Base-by-base conservation (phyloP, 176 grass and related monocot species). In the Carex parvula region DNA sequence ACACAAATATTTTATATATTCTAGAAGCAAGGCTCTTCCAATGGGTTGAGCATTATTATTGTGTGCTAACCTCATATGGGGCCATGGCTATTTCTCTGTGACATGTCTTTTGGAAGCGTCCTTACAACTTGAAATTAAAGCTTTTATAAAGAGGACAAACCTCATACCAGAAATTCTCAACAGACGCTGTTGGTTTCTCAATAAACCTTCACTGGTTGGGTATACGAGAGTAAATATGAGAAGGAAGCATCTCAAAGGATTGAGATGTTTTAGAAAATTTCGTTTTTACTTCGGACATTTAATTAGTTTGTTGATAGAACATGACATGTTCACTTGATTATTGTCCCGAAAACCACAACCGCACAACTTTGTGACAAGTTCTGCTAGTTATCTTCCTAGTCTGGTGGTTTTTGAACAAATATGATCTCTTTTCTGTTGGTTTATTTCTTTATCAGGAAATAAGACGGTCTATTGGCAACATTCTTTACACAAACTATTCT, bases 1-100 rank as follows among this genome's bases (percentile, higher is more conserved):
- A 8, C 18, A 8, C 21, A 29, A 54, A 64, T 63, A 60, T 60
- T 37, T 60, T 12, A 24, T 24, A 24, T 64, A 68, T 76, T 63
- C 14, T 63, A 78, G 6, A 62, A 63, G 30, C 14, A 9, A 35
- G 32, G 14, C 4, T 14, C 12, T 66, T 82, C 63, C 80, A 68
- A 16, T 83, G 59, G 62, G 21, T 11, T 50, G 37, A 65, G 18
- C 54, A 41, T 62, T 80, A 41, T 60, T 81, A 15, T 60, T 81
- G 54, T 60, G n/a, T 81, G 54, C 78, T 63, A 60, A 24, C 32
- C 58, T 81, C 55, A 24, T 81, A 64, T 81, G 50, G 73, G 52
- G 12, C 79, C 79, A 81, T 21, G 53, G 56, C n/a, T 42, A 18
- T 64, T 46, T 81, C 2, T 18, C 44, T 44, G 37, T 46, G 37